A percentile compares a stretch with the other conserved stretches of the same genome.
phyloP scores from a whole-genome alignment of 306 rosid species.

The Boehmeria nivea region DNA sequence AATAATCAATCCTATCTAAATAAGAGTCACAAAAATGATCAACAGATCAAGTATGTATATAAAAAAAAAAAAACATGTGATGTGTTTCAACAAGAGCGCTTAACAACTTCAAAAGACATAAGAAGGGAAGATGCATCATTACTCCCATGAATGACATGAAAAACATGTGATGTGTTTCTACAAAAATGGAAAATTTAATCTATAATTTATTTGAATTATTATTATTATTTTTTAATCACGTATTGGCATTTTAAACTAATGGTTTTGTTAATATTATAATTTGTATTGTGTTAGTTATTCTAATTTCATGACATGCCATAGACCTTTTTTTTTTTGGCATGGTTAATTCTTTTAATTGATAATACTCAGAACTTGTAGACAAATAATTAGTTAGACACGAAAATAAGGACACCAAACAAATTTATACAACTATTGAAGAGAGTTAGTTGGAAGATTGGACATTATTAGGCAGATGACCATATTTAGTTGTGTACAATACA shows the following conservation, averaged over 20 bases:
- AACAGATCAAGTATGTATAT: not conserved
- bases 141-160: not conserved
- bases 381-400: not conserved
- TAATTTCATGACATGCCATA: not conserved
- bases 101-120: too few species aligned
- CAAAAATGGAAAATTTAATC: too few species aligned
- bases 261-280: not conserved
- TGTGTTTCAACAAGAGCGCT: not conserved
- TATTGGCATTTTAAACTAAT: too few species aligned
- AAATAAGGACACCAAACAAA: not conserved
- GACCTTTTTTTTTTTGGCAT: not conserved
- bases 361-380: too few species aligned
- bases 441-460: not conserved
- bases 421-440: not conserved
- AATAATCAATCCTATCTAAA: not conserved
- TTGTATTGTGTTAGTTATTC: not conserved
- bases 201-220: not conserved
- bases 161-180: slow-evolving; percentile 5
- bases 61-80: slow-evolving; percentile 1
- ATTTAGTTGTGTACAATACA: not conserved
- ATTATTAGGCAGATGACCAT: not conserved
- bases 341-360: too few species aligned
- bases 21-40: not conserved
- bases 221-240: not conserved
- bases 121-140: not conserved